Evolutionary conservation across 108 stramenopile species (phyloP).

Genomic region (Nitzschia palea): DNA sequence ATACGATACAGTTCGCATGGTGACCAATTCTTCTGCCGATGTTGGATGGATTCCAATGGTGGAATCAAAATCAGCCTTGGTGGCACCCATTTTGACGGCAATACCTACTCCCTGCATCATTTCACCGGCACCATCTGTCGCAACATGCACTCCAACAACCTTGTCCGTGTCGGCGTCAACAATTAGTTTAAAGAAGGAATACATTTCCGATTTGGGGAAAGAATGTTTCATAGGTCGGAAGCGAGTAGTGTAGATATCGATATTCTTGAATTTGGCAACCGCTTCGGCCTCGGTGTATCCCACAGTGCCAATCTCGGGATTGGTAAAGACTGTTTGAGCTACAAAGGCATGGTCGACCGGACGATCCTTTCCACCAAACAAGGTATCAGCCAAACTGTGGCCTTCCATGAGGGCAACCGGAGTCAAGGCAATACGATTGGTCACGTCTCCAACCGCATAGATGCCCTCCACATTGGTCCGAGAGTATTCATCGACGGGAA

Average conservation of each 20-base stretch:
- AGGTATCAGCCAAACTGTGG: slow-evolving; percentile 74
- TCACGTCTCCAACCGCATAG: slow-evolving; percentile 78
- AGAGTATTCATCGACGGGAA: slow-evolving; percentile 78
- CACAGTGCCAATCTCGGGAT: slow-evolving; percentile 83
- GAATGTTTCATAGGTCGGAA: slow-evolving; percentile 80
- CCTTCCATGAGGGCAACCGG: slow-evolving; percentile 87
- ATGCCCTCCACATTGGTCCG: slow-evolving; percentile 59
- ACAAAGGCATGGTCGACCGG: slow-evolving; percentile 85
- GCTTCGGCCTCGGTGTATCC: slow-evolving; percentile 90
- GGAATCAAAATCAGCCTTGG: slow-evolving; percentile 94
- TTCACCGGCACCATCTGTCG: slow-evolving; percentile 94
- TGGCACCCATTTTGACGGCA: slow-evolving; percentile 93
- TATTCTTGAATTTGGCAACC: slow-evolving; percentile 62
- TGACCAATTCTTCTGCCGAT: slow-evolving; percentile 91
- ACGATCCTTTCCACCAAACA: slow-evolving; percentile 83
- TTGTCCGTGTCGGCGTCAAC: slow-evolving; percentile 53
- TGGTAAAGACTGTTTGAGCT: slow-evolving; percentile 89
- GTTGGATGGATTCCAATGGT: slow-evolving; percentile 97
- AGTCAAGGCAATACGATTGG: slow-evolving; percentile 85
- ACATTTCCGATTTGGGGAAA: slow-evolving; percentile 73
- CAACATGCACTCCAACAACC: slow-evolving; percentile 73
- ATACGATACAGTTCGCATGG: slow-evolving; percentile 74
- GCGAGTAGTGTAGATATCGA: slow-evolving; percentile 63
- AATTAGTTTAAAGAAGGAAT: slow-evolving; percentile 69
- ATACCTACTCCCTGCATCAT: slow-evolving; percentile 97